Percentiles rank a stretch among this genome's conserved stretches.
These are phyloP conservation scores for Farysia itapuensis DNA, from an alignment of 1,284 basidiomycete genomes.

Conservation along the genomic window DNA sequence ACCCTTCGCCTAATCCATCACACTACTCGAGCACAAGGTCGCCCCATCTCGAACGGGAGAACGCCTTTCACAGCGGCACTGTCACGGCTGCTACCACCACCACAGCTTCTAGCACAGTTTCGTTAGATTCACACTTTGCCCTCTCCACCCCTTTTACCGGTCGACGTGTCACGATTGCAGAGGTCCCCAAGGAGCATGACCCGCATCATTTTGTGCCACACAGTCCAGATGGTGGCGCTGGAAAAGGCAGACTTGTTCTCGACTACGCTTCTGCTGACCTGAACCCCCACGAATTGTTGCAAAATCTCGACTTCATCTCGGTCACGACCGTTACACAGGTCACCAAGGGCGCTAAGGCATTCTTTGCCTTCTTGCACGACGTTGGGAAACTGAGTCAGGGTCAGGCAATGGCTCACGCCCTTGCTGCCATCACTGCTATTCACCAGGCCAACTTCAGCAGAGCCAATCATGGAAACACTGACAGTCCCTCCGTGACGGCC, in stretches of 20 bases:
- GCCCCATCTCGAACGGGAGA: not conserved
- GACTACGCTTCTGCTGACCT: constrained; percentile 24
- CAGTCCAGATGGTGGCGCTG: constrained; percentile 6
- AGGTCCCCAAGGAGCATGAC: too few species aligned
- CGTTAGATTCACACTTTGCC: not conserved
- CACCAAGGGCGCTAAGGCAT: constrained; percentile 18
- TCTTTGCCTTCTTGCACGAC: constrained; percentile 14
- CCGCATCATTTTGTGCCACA: not conserved
- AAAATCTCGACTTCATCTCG: constrained; percentile 3
- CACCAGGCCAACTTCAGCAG: constrained; percentile 5
- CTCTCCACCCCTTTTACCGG: not conserved
- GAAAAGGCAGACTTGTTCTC: constrained; percentile 22
- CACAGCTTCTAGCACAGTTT: not conserved
- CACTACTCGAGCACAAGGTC: constrained; percentile 14
- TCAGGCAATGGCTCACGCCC: constrained; percentile 33
- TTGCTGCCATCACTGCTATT: constrained; percentile 19
- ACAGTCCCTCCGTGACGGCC: not conserved
- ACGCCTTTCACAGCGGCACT: constrained; percentile 5
- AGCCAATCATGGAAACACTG: not conserved
- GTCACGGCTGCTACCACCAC: constrained; percentile 1
- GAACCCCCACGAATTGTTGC: constrained; percentile 14
- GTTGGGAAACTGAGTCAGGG: constrained; percentile 22
- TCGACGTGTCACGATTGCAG: too few species aligned
- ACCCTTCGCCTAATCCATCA: constrained; percentile 4
- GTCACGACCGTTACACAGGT: constrained; percentile 10